Conservation (phyloP, 106 monocot genomes). For the Apostasia ramifera region DNA sequence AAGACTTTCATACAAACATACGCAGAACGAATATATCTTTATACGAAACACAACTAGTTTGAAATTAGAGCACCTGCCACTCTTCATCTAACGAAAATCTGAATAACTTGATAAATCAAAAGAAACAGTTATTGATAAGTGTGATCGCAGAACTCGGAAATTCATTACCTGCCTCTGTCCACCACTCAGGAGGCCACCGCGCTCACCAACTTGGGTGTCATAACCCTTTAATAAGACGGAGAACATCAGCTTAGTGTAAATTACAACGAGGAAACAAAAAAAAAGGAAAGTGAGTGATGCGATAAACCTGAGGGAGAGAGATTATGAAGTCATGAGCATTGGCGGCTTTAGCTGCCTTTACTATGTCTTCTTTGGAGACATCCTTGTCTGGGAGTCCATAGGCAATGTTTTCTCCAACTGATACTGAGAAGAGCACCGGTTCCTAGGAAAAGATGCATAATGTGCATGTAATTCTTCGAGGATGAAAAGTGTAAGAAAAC, state of each 20-base stretch:
- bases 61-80: too few relatives aligned
- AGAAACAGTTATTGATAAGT: too few relatives aligned
- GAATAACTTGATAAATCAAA: too few relatives aligned
- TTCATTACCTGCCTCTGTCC: slow-evolving; percentile 86
- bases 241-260: not conserved
- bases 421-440: slow-evolving; percentile 93
- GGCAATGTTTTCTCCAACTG: slow-evolving; percentile 96
- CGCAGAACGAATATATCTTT: too few relatives aligned
- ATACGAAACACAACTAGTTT: too few relatives aligned
- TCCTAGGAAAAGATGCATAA: slow-evolving; percentile 31
- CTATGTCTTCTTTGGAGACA: slow-evolving; percentile 83
- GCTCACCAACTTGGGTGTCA: slow-evolving; percentile 89
- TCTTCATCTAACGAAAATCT: not conserved
- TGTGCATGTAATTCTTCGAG: too few relatives aligned
- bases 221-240: slow-evolving; percentile 55
- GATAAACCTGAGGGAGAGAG: slow-evolving; percentile 83
- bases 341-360: slow-evolving; percentile 97
- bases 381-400: slow-evolving; percentile 96
- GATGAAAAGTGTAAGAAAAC: too few relatives aligned
- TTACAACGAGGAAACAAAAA: not conserved
- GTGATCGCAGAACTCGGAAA: not conserved
- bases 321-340: slow-evolving; percentile 99
- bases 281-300: not conserved
- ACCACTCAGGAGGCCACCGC: slow-evolving; percentile 89
- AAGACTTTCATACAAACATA: too few relatives aligned